Base-by-base conservation (phyloP, 768 basidiomycete species). In the Calvatia gigantea region DNA sequence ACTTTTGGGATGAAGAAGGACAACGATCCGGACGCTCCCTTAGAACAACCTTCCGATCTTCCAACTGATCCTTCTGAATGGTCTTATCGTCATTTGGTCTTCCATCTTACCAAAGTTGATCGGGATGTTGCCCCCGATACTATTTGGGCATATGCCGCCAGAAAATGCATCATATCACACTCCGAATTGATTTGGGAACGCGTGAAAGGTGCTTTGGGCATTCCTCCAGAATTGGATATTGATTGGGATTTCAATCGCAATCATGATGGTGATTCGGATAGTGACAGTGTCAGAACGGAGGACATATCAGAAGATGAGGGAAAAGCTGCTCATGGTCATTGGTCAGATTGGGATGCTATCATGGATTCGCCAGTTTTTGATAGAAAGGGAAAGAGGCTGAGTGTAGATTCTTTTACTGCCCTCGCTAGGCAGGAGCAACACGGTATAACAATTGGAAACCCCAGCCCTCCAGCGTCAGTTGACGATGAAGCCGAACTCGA, bases 161-260 rank as follows among this genome's bases (percentile, higher is more conserved):
- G 91, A n/a, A 79, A 77, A 52, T 93, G 91, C 62, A 81, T 96
- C 62, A 75, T 89, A 19, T 71, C 81, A 23, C 86, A 86, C 60
- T 88, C 85, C 12, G 93, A 95, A 64, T 82, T 93, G 37, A 86
- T 95, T 53, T 97, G 94, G 94, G 92, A 95, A 68, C 82, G 92
- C 54, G 74, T 95, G 64, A 94, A 94, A 63, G 87, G 84, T 28
- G 92, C 90, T 0, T 74, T 97, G 1, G 94, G 94, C 4, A 86
- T 94, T 4, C 93, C 94, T 8, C 87, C 86, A 0, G 92, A 95
- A 63, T 75, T 95, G 19, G 87, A 91, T 60, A 70, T 84, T 29
- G 85, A 88, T 42, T 79, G 77, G 25, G 70, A 73, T 29, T 69
- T 71, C 37, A 42, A 57, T 51, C 45, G 47, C 31, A 48, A 42